Evolutionary conservation across 139 green algal genomes (phyloP).

Genomic region (Auxenochlorella pyrenoidosa): DNA sequence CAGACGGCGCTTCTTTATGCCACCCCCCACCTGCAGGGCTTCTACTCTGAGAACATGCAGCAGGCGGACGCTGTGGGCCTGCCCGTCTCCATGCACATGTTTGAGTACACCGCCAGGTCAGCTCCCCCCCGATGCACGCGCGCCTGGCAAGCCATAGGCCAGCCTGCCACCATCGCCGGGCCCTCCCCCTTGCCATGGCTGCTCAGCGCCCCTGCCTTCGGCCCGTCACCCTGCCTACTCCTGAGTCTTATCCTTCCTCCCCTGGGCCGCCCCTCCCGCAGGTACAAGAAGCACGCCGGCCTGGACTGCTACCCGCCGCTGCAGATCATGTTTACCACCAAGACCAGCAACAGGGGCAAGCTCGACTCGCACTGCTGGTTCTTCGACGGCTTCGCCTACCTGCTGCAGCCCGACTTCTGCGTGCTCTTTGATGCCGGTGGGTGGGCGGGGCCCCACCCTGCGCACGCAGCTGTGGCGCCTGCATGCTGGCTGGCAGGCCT

Average conservation of each 20-base stretch:
- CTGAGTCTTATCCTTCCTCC: background rate
- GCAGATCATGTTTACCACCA: constrained; percentile 51
- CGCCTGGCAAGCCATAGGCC: no score
- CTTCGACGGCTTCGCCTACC: constrained; percentile 56
- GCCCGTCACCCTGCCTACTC: no score
- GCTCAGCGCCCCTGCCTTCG: no score
- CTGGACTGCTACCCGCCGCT: constrained; percentile 58
- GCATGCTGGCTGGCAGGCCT: background rate
- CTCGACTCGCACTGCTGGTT: constrained; percentile 59
- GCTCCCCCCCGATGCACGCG: background rate
- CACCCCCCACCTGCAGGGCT: constrained; percentile 30
- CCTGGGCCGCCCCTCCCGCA: background rate
- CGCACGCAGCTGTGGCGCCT: no score
- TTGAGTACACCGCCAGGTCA: constrained; percentile 54
- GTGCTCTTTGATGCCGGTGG: constrained; percentile 55
- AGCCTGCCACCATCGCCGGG: no score
- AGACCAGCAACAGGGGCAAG: constrained; percentile 53
- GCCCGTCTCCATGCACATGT: constrained; percentile 48
- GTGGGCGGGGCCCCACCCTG: background rate
- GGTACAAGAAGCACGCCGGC: constrained; percentile 57
- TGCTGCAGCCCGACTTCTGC: constrained; percentile 56
- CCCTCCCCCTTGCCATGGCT: no score
- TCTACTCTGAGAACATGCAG: constrained; percentile 47
- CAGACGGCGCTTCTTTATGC: background rate
- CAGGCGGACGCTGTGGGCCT: constrained; percentile 44